Percentiles rank a stretch among this genome's conserved stretches.
These are phyloP conservation scores for Podospora appendiculata DNA, from an alignment of 495 filamentous ascomycete species.

Conservation along the genomic window DNA sequence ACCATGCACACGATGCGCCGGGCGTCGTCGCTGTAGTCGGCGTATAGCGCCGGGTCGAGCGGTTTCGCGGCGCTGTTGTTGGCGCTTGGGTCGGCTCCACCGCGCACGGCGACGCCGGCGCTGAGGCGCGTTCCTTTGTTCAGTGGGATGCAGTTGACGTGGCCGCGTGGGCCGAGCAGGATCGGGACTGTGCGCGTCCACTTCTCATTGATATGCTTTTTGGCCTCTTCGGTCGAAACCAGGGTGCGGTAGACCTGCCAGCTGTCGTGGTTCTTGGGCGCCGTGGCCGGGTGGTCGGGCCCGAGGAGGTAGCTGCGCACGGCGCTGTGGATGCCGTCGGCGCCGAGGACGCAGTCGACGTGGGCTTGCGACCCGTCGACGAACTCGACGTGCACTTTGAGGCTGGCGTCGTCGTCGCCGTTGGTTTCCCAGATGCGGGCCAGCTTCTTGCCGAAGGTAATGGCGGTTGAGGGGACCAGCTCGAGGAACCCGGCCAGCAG, in stretches of 20 bases:
- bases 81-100: neutral
- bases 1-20: slow-evolving; percentile 25
- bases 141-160: slow-evolving; percentile 31
- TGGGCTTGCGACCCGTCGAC: slow-evolving; percentile 20
- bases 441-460: slow-evolving; percentile 25
- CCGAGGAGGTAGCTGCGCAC: slow-evolving; percentile 34
- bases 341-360: slow-evolving; percentile 32
- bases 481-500: slow-evolving; percentile 23
- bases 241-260: slow-evolving; percentile 39
- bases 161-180: slow-evolving; percentile 26
- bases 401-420: slow-evolving; percentile 1
- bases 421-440: slow-evolving; percentile 12
- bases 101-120: slow-evolving; percentile 28
- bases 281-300: slow-evolving; percentile 26
- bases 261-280: slow-evolving; percentile 32
- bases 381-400: slow-evolving; percentile 22
- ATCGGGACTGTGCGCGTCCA: slow-evolving; percentile 25
- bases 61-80: neutral
- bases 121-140: slow-evolving; percentile 32
- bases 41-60: slow-evolving; percentile 19
- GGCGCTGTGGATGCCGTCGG: slow-evolving; percentile 40
- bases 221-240: slow-evolving; percentile 22
- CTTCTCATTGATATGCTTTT: slow-evolving; percentile 18
- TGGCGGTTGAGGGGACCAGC: slow-evolving; percentile 15
- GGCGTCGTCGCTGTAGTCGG: slow-evolving; percentile 26